Conservation (phyloP, 495 filamentous ascomycete genomes). For the Aspergillus olivimuriae region DNA sequence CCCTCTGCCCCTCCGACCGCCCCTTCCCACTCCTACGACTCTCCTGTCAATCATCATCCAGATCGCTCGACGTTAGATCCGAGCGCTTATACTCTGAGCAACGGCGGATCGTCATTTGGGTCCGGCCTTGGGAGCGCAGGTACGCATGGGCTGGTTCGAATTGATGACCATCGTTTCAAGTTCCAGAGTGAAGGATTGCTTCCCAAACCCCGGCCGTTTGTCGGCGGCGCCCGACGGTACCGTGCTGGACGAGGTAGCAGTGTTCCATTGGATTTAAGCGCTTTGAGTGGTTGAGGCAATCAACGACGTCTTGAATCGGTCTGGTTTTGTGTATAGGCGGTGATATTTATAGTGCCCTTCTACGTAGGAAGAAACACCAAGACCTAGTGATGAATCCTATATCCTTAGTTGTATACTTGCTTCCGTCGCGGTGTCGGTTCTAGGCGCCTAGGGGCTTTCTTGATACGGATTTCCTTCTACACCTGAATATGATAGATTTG, state of each 20-base stretch:
- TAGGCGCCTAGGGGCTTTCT: too few species aligned
- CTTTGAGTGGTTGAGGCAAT: slow-evolving; percentile 25
- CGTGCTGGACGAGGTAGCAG: slow-evolving; percentile 87
- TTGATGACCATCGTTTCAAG: slow-evolving; percentile 80
- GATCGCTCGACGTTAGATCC: slow-evolving; percentile 61
- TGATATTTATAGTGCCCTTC: too few species aligned
- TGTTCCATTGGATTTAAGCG: slow-evolving; percentile 79
- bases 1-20: slow-evolving; percentile 36
- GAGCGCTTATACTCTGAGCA: slow-evolving; percentile 68
- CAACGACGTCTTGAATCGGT: slow-evolving; percentile 1
- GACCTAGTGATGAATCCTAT: too few species aligned
- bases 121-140: slow-evolving; percentile 23
- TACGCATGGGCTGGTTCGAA: slow-evolving; percentile 42
- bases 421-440: too few species aligned
- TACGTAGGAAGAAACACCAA: too few species aligned
- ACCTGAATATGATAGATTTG: too few species aligned
- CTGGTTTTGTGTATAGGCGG: too few species aligned
- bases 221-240: slow-evolving; percentile 67
- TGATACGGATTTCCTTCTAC: too few species aligned
- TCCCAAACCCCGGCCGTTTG: slow-evolving; percentile 77
- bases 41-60: slow-evolving; percentile 34
- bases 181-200: slow-evolving; percentile 78
- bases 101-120: slow-evolving; percentile 39
- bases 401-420: too few species aligned
- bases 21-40: slow-evolving; percentile 44